Base-by-base conservation (phyloP, 805 yeast species). In the Pichia californica region DNA sequence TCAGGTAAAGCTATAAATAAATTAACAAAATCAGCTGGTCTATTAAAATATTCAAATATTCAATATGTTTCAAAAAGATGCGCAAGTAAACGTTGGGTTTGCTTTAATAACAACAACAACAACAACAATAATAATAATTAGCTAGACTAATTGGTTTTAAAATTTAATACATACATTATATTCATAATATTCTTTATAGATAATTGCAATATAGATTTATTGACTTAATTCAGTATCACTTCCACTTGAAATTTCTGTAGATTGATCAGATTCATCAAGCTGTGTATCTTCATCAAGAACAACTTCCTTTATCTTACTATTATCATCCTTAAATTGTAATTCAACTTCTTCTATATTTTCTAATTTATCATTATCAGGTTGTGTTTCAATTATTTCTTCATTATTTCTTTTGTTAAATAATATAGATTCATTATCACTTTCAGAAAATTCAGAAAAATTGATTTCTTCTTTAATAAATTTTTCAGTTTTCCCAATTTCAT, bases 41-140 rank as follows among this genome's bases (percentile, higher is more conserved):
- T 44, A 18, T 19, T 44, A 15, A 44, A 31, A 29, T 29, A 29
- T 31, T 35, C 44, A n/a, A 44, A 44, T 15, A 40, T 44, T 26
- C 52, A 49, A 19, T 49, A 38, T 19, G 37, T 44, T 20, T 42
- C 48, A 1, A 49, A 46, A 25, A 34, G 18, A 3, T 30, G 46
- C 19, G 16, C 16, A 13, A 46, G 50, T 15, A 46, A 46, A 31
- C 36, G 48, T n/a, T 44, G 44, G 44, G 31, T 26, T 23, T 40
- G 43, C 33, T 16, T 26, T 14, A 39, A 25, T 13, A 28, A 21
- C 25, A 18, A 18, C 19, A 39, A 4, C 9, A 23, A 23, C 9
- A 23, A 23, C 9, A 23, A 23, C 9, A 23, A 23, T 23, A 23
- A 3, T 23, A 23, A 23, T 23, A 3, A 23, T 23, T 23, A 23